These are phyloP conservation scores for Cercospora sp. DNA, from an alignment of 2,329 filamentous ascomycete genomes.

Conservation along the genomic window DNA sequence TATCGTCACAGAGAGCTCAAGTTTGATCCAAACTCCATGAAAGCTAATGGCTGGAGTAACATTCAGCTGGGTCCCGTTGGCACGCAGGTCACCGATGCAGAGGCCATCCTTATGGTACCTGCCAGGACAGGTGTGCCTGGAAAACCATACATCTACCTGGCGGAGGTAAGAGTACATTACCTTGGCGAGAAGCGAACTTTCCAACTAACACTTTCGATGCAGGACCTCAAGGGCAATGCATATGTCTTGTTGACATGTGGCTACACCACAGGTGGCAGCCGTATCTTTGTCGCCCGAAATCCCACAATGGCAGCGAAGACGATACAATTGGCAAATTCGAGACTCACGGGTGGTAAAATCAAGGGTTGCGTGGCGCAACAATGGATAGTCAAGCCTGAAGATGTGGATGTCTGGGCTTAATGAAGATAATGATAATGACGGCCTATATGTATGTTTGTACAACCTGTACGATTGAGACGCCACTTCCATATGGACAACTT, in stretches of 20 bases:
- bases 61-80: background rate
- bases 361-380: background rate
- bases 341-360: background rate
- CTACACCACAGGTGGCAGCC: background rate
- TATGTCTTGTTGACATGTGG: background rate
- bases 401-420: background rate
- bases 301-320: background rate
- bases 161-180: background rate
- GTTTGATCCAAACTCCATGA: background rate
- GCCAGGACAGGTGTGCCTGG: background rate
- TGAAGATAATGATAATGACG: background rate
- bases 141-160: background rate
- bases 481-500: background rate
- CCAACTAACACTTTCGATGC: background rate
- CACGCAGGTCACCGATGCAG: background rate
- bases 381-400: background rate
- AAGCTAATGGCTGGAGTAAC: background rate
- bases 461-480: background rate
- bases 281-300: background rate
- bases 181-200: background rate
- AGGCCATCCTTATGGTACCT: background rate
- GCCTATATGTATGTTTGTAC: background rate
- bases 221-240: background rate
- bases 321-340: background rate
- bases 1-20: background rate